These are phyloP conservation scores for Auriscalpium vulgare DNA, from an alignment of 768 basidiomycete species.

Conservation along the genomic window DNA sequence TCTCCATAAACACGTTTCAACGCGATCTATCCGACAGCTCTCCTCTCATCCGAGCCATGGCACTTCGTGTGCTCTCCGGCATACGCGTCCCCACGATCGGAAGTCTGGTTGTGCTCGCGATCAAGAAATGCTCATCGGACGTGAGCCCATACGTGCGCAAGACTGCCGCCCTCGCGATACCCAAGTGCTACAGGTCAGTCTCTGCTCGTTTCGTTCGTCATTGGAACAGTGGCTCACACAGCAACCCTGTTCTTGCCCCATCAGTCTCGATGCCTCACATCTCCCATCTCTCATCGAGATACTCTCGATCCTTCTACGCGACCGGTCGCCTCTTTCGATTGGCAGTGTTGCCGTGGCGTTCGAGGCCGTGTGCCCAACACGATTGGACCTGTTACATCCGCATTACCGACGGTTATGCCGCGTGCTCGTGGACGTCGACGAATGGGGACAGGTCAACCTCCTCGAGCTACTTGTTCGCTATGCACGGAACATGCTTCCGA, in stretches of 20 bases:
- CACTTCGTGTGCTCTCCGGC: conserved; percentile 84
- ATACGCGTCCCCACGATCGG: conserved; percentile 88
- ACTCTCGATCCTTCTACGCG: conserved; percentile 54
- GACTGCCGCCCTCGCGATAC: conserved; percentile 83
- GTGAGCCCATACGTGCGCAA: conserved; percentile 93
- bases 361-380: conserved; percentile 76
- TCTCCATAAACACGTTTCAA: conserved; percentile 98
- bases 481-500: conserved; percentile 72
- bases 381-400: conserved; percentile 80
- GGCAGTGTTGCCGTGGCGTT: conserved; percentile 86
- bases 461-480: conserved; percentile 77
- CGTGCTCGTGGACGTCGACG: conserved; percentile 85
- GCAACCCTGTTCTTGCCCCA: background rate
- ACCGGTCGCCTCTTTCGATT: conserved; percentile 80
- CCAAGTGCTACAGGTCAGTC: conserved; percentile 71
- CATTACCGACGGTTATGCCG: conserved; percentile 83
- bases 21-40: conserved; percentile 89
- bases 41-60: conserved; percentile 94
- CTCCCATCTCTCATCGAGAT: conserved; percentile 64
- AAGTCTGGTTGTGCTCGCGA: conserved; percentile 75
- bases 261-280: conserved; percentile 68
- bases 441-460: conserved; percentile 89
- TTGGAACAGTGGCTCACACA: background rate
- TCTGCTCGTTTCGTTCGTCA: conserved; percentile 11
- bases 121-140: conserved; percentile 90